Evolutionary conservation across 2,329 filamentous ascomycete genomes (phyloP).

Genomic region (Epichloe coenophiala): DNA sequence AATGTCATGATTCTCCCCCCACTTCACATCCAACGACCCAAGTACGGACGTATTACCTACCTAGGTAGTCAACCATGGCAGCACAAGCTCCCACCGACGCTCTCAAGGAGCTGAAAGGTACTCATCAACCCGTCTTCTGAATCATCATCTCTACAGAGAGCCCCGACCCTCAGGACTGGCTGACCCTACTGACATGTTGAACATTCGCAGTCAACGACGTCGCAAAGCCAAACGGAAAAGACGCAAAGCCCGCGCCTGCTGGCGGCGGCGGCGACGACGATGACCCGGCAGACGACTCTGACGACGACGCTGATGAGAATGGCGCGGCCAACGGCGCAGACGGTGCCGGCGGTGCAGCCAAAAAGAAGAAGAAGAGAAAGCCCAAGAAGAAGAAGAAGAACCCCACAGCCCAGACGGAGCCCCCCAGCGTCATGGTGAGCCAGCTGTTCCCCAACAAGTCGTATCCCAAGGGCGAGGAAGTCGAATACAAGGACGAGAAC

Average conservation of each 20-base stretch:
- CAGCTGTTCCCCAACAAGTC: conserved; percentile 58
- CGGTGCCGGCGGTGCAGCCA: conserved; percentile 23
- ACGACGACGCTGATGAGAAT: conserved; percentile 38
- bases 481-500: conserved; percentile 67
- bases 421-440: conserved; percentile 58
- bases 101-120: conserved; percentile 31
- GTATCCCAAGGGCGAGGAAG: conserved; percentile 66
- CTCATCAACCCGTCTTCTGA: not conserved
- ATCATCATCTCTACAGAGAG: not conserved
- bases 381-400: conserved; percentile 76
- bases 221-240: conserved; percentile 26
- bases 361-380: conserved; percentile 58
- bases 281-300: conserved; percentile 34
- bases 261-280: conserved; percentile 25
- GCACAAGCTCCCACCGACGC: conserved; percentile 29
- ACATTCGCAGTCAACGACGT: conserved; percentile 24
- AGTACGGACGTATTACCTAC: too few relatives aligned
- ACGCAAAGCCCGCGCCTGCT: conserved; percentile 24
- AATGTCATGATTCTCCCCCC: not conserved
- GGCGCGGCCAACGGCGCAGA: conserved; percentile 19
- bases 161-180: not conserved
- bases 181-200: not conserved
- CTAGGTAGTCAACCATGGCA: conserved; percentile 23
- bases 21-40: conserved; percentile 1
- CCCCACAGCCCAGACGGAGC: conserved; percentile 58